Evolutionary conservation across 163 green algal species (phyloP).

Genomic region (Trebouxiophyceae sp.): DNA sequence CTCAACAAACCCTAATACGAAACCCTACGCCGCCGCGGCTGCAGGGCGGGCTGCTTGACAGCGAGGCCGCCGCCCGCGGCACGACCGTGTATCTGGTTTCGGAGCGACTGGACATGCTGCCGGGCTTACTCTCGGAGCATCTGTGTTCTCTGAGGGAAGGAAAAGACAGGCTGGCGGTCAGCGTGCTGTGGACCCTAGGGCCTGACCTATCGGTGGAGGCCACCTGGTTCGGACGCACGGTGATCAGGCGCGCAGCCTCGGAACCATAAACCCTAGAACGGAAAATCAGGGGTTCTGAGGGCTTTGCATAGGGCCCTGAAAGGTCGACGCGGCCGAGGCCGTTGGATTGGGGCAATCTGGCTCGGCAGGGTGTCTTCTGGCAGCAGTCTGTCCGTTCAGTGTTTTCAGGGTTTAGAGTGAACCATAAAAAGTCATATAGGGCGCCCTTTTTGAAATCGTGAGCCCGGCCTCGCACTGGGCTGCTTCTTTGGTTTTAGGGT

Average conservation of each 20-base stretch:
- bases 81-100: slow-evolving; percentile 69
- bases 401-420: too few species aligned
- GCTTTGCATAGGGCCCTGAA: too few species aligned
- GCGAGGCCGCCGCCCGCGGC: slow-evolving; percentile 59
- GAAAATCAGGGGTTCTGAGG: neutral
- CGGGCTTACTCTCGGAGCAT: slow-evolving; percentile 74
- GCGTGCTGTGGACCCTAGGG: slow-evolving; percentile 69
- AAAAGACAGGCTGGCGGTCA: slow-evolving; percentile 68
- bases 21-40: too few species aligned
- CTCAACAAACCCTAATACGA: too few species aligned
- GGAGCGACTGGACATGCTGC: slow-evolving; percentile 91
- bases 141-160: slow-evolving; percentile 49
- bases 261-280: neutral
- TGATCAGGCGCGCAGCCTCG: slow-evolving; percentile 43
- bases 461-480: too few species aligned
- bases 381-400: too few species aligned
- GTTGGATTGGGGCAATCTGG: too few species aligned
- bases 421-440: too few species aligned
- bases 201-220: slow-evolving; percentile 29
- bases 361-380: too few species aligned
- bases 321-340: too few species aligned
- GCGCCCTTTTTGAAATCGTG: too few species aligned
- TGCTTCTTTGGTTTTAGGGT: too few species aligned
- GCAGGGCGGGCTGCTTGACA: slow-evolving; percentile 65
- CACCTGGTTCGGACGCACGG: slow-evolving; percentile 63